Conservation (phyloP, 2,329 filamentous ascomycete species). For the Trichoderma atrobrunneum region DNA sequence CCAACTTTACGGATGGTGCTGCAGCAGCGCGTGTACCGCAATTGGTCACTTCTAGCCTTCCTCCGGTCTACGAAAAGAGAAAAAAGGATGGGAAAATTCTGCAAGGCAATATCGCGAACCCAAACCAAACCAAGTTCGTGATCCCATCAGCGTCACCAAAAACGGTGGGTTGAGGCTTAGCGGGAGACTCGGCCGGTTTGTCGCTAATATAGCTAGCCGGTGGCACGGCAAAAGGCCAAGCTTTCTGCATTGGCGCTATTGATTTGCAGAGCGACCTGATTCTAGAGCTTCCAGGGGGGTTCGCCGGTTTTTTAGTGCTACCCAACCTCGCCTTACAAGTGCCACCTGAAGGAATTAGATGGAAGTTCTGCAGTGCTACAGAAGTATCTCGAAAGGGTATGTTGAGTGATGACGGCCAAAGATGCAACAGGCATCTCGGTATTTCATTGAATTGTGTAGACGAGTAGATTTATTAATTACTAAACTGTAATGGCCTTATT, state of each 20-base stretch:
- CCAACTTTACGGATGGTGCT: not conserved
- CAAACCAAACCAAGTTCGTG: not conserved
- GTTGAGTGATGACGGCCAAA: too few species aligned
- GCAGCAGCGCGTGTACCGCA: not conserved
- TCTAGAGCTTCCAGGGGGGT: not conserved
- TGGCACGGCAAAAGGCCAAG: constrained; percentile 7
- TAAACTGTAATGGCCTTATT: not conserved
- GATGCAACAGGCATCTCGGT: too few species aligned
- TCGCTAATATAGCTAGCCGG: constrained; percentile 2
- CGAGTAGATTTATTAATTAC: not conserved
- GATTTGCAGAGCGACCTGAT: not conserved
- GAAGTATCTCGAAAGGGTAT: not conserved
- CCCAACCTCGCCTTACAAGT: not conserved
- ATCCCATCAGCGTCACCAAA: not conserved
- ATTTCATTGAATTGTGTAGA: not conserved
- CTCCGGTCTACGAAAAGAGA: not conserved
- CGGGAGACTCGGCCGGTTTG: constrained; percentile 11
- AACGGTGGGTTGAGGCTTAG: constrained; percentile 8
- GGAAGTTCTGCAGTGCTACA: not conserved
- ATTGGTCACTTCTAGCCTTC: not conserved
- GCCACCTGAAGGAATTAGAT: not conserved
- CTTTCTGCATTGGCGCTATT: constrained; percentile 3
- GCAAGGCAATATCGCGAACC: not conserved
- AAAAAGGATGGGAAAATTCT: not conserved
- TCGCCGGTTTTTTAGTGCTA: not conserved